Evolutionary conservation across 2,329 filamentous ascomycete genomes (phyloP).

Genomic region (Byssothecium circinans): DNA sequence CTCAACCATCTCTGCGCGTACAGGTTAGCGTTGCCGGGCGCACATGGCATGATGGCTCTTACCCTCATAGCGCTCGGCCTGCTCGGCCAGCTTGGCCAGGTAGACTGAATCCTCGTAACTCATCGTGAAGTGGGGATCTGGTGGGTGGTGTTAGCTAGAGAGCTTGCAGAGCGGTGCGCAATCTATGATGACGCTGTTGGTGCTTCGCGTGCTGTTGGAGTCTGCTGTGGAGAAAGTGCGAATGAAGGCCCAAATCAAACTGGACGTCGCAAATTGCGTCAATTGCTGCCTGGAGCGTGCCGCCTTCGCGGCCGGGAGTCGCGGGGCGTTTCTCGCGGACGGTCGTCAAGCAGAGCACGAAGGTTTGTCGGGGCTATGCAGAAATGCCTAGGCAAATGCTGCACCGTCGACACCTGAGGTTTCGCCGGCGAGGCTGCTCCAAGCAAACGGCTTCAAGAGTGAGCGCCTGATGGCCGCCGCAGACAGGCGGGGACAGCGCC

Average conservation of each 20-base stretch:
- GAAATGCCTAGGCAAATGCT: conserved; percentile 20
- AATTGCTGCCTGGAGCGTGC: conserved; percentile 11
- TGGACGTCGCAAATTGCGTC: neutral
- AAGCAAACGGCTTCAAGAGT: conserved; percentile 14
- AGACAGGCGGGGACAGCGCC: conserved; percentile 22
- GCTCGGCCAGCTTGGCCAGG: conserved; percentile 99
- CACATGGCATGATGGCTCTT: conserved; percentile 21
- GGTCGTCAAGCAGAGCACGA: conserved; percentile 32
- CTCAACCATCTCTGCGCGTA: conserved; percentile 87
- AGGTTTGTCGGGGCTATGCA: conserved; percentile 27
- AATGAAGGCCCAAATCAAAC: neutral
- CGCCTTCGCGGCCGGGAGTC: conserved; percentile 18
- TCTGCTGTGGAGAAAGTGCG: conserved; percentile 14
- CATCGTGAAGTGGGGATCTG: conserved; percentile 66
- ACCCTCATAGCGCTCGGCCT: conserved; percentile 99
- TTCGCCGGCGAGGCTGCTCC: conserved; percentile 9
- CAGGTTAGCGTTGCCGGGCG: conserved; percentile 19
- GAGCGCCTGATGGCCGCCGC: conserved; percentile 22
- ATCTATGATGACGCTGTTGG: conserved; percentile 7
- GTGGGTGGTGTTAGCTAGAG: conserved; percentile 26
- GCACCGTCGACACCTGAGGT: conserved; percentile 10
- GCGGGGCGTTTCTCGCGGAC: conserved; percentile 19
- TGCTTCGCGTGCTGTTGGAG: conserved; percentile 9
- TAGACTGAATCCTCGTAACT: conserved; percentile 99
- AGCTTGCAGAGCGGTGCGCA: conserved; percentile 16